phyloP scores from a whole-genome alignment of 495 filamentous ascomycete genomes.

The Glutinoglossum americanum region DNA sequence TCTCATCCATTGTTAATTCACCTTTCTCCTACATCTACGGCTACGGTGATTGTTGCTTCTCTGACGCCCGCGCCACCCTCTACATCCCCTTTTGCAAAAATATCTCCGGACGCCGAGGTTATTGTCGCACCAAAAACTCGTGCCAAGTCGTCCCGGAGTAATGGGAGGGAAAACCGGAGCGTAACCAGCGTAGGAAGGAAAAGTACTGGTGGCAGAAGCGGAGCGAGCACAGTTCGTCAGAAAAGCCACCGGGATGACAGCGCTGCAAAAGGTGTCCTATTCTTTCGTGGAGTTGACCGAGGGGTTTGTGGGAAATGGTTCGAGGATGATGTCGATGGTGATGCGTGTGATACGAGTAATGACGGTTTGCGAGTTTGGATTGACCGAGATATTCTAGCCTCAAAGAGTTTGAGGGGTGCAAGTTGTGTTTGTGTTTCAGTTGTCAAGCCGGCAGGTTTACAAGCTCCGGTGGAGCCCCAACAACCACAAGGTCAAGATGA shows the following conservation, averaged over 20 bases:
- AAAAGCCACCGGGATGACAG: slow-evolving; percentile 33
- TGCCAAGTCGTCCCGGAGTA: slow-evolving; percentile 32
- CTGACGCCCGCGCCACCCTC: slow-evolving; percentile 47
- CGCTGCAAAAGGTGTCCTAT: slow-evolving; percentile 39
- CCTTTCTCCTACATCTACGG: slow-evolving; percentile 85
- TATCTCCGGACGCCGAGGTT: slow-evolving; percentile 82
- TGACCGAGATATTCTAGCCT: slow-evolving; percentile 48
- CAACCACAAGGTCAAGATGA: slow-evolving; percentile 41
- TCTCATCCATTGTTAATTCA: slow-evolving; percentile 76
- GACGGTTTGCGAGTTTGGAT: slow-evolving; percentile 65
- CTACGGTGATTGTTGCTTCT: slow-evolving; percentile 68
- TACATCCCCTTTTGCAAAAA: slow-evolving; percentile 65
- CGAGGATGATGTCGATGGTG: slow-evolving; percentile 25
- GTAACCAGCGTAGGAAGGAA: slow-evolving; percentile 45
- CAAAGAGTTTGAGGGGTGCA: slow-evolving; percentile 46
- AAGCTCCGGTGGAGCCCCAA: slow-evolving; percentile 52
- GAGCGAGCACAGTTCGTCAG: slow-evolving; percentile 38
- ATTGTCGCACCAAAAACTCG: slow-evolving; percentile 84
- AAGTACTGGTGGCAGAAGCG: slow-evolving; percentile 51
- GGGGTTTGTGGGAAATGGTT: slow-evolving; percentile 46
- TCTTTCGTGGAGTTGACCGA: slow-evolving; percentile 58
- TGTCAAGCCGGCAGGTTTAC: slow-evolving; percentile 58
- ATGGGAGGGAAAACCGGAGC: slow-evolving; percentile 40
- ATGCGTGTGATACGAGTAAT: slow-evolving; percentile 20
- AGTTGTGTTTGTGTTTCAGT: slow-evolving; percentile 55